Percentiles rank a stretch among this genome's conserved stretches.
phyloP scores from a whole-genome alignment of 192 early-diverging fungal genomes.

The Bifiguratus adelaidae region DNA sequence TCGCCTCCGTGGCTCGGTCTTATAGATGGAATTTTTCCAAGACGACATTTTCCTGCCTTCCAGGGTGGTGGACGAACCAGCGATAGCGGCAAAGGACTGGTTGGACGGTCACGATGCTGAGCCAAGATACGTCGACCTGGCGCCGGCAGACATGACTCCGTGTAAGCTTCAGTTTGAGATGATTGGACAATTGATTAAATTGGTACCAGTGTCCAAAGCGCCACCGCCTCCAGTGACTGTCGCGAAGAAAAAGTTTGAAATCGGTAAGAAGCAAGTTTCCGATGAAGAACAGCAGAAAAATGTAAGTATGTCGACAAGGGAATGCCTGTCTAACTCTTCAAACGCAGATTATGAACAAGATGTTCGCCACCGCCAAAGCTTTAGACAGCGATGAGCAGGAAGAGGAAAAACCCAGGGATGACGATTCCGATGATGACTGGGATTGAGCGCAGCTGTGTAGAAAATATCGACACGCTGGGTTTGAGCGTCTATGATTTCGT shows the following conservation, averaged over 20 bases:
- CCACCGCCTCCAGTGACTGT: constrained; percentile 8
- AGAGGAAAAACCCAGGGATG: background rate
- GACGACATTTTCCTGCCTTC: constrained; percentile 77
- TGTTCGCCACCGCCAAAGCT: constrained; percentile 21
- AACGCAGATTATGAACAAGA: constrained; percentile 14
- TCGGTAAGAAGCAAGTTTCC: constrained; percentile 11
- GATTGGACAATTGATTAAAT: background rate
- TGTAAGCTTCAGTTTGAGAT: constrained; percentile 4
- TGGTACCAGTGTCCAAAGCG: constrained; percentile 9
- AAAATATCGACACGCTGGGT: too few relatives aligned
- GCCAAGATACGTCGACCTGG: constrained; percentile 6
- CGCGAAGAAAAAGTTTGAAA: constrained; percentile 20
- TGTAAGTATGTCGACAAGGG: background rate
- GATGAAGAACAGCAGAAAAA: constrained; percentile 14
- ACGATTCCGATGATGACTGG: too few relatives aligned
- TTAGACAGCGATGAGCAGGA: constrained; percentile 7
- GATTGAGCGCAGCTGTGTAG: too few relatives aligned
- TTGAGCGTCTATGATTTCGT: too few relatives aligned
- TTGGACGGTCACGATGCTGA: constrained; percentile 20
- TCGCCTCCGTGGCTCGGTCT: background rate
- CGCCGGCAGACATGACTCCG: constrained; percentile 13
- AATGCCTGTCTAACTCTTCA: background rate
- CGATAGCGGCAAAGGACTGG: constrained; percentile 45
- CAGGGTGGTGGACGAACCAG: constrained; percentile 34
- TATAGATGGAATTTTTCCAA: constrained; percentile 77